These are phyloP conservation scores for Uronychia setigera DNA, from an alignment of 73 alveolate genomes.

Conservation along the genomic window DNA sequence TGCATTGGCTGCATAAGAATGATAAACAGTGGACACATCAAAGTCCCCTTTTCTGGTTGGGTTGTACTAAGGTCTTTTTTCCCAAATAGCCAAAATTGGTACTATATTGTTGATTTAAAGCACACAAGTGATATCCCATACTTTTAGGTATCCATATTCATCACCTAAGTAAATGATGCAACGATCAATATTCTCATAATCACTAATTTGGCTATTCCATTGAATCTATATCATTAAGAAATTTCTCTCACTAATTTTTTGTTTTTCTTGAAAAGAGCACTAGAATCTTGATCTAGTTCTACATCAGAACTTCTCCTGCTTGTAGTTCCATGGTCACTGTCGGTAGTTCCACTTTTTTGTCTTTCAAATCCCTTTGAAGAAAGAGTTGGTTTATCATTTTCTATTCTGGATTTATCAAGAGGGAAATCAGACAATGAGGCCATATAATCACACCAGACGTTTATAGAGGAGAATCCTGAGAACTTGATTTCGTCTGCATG, in stretches of 20 bases:
- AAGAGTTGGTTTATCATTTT: no score
- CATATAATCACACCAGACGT: not conserved
- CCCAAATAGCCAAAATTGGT: constrained; percentile 8
- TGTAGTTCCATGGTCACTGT: no score
- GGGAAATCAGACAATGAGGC: not conserved
- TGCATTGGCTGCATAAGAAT: not conserved
- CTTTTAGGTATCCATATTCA: constrained; percentile 47
- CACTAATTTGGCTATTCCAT: no score
- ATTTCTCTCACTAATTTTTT: not conserved
- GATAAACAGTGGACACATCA: not conserved
- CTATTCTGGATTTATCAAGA: no score
- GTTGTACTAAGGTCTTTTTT: constrained; percentile 35
- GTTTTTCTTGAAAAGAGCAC: not conserved
- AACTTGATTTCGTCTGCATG: not conserved
- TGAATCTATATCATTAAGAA: no score
- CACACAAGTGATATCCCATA: constrained; percentile 33
- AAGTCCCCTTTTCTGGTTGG: constrained; percentile 56
- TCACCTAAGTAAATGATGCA: constrained; percentile 26
- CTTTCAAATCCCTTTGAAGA: no score
- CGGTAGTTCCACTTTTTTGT: no score
- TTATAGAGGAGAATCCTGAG: not conserved
- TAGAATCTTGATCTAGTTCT: not conserved
- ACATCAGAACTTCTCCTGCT: not conserved
- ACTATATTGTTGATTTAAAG: not conserved
- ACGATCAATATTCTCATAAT: not conserved